A percentile compares a stretch with the other conserved stretches of the same genome.
These are phyloP conservation scores for Neolentinus lepideus DNA, from an alignment of 1,284 basidiomycete species.

Conservation along the genomic window DNA sequence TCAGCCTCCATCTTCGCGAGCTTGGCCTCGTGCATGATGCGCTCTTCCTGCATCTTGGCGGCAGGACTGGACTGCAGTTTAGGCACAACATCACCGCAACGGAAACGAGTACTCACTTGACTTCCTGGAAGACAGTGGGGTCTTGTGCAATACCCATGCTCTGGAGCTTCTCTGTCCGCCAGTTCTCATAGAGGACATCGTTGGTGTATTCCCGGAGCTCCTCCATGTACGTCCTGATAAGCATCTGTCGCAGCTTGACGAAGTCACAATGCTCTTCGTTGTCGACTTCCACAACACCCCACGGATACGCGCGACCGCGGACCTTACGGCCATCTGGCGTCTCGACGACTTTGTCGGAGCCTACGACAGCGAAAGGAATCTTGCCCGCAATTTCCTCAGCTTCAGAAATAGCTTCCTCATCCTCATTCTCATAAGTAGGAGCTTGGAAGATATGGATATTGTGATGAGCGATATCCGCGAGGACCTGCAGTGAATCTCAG, in stretches of 20 bases:
- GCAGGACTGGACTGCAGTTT: conserved; percentile 62
- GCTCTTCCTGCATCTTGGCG: conserved; percentile 91
- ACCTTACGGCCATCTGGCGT: conserved; percentile 85
- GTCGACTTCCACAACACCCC: conserved; percentile 97
- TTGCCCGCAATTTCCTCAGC: conserved; percentile 95
- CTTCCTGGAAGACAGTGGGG: conserved; percentile 94
- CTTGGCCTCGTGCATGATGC: conserved; percentile 89
- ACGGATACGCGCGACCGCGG: conserved; percentile 90
- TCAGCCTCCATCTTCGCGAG: conserved; percentile 98
- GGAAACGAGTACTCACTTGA: conserved; percentile 66
- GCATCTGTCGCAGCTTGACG: conserved; percentile 97
- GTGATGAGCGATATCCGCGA: conserved; percentile 87
- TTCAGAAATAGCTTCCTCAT: conserved; percentile 93
- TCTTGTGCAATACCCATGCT: conserved; percentile 97
- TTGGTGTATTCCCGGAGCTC: conserved; percentile 94
- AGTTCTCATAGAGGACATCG: conserved; percentile 91
- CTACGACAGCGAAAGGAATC: conserved; percentile 95
- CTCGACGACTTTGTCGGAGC: conserved; percentile 77
- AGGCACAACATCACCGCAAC: conserved; percentile 9
- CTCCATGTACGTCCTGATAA: conserved; percentile 97
- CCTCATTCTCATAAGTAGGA: conserved; percentile 92
- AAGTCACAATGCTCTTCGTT: conserved; percentile 98
- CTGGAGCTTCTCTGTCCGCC: conserved; percentile 89
- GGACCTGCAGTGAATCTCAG: conserved; percentile 47
- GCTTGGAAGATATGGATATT: conserved; percentile 96